Evolutionary conservation across 2,329 filamentous ascomycete species (phyloP), one percentile per base, ranked within the genome.

Genomic region (Diaporthe vexans): DNA sequence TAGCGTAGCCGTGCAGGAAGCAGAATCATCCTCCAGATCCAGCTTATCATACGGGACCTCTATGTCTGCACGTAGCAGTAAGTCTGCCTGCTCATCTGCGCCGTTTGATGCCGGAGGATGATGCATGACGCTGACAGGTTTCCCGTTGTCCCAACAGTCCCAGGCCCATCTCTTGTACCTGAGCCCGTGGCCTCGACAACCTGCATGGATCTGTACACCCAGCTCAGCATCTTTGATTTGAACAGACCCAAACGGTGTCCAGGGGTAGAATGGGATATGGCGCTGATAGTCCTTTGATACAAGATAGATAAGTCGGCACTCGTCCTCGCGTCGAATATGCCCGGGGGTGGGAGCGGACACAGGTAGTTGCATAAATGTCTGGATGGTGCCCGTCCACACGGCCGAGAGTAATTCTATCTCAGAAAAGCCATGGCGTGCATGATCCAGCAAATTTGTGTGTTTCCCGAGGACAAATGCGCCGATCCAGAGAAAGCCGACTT

Each of bases 321-420:
- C 35, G 8, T 71, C 69, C 21, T 71, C 54, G 19, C 69, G 69
- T 21, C 37, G 54, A 13, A 71, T 61, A 19, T 43, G 56, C 15
- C 52, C 40, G 21, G 40, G 15, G 6, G 4, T 24, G 21, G 2
- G 8, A 11, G 69, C 8, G 56, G 69, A 59, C 11, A 61, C 54
- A 8, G 69, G 69, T 26, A 71, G 56, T 26, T 71, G 69, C 40
- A 71, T 71, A 17, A 71, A 71, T 7, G 56, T 52, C 24, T 59
- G 37, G 24, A 52, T 46, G 9, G 54, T 71, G 21, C 37, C 69
- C 9, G 56, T 52, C 69, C 40, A 71, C 10, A 17, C 69, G 1
- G 69, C 69, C 17, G 69, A 46, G 1, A 61, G 54, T 6, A 71
- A 54, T 3, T 71, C 56, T n/a, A 59, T 54, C 8, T 58, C 21